Percentiles rank a stretch among this genome's conserved stretches.
Evolutionary conservation across 2,329 filamentous ascomycete genomes (phyloP).

Genomic region (Botryotinia convoluta): DNA sequence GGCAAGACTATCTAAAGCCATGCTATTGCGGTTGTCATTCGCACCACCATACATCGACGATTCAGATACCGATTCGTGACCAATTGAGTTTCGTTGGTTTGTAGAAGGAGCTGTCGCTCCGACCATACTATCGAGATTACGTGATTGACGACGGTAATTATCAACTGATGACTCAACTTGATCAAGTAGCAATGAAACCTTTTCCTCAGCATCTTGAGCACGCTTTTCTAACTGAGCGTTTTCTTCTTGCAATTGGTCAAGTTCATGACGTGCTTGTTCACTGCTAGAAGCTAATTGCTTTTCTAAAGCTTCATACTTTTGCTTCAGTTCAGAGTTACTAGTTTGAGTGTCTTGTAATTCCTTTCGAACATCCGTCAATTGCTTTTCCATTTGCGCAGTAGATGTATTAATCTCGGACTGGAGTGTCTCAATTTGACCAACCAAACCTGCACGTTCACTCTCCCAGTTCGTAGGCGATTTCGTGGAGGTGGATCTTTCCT

Average conservation of each 20-base stretch:
- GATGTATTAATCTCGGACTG: constrained; percentile 67
- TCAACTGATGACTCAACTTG: constrained; percentile 93
- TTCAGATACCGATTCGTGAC: constrained; percentile 59
- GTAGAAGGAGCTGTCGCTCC: constrained; percentile 39
- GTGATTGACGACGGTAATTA: constrained; percentile 81
- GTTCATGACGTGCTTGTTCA: constrained; percentile 60
- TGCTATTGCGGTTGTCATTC: constrained; percentile 52
- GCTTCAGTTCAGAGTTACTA: constrained; percentile 67
- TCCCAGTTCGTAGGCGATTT: constrained; percentile 65
- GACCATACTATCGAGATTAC: constrained; percentile 52
- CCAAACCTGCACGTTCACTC: constrained; percentile 64
- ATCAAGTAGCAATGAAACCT: constrained; percentile 87
- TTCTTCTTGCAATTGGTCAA: constrained; percentile 80
- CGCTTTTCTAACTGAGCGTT: constrained; percentile 79
- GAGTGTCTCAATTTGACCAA: constrained; percentile 65
- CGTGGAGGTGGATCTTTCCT: constrained; percentile 48
- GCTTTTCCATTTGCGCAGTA: constrained; percentile 65
- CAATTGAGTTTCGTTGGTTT: constrained; percentile 40
- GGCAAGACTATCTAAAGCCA: constrained; percentile 85
- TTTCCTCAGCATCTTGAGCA: constrained; percentile 85
- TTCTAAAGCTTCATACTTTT: constrained; percentile 52
- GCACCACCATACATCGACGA: constrained; percentile 49
- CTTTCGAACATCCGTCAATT: constrained; percentile 65
- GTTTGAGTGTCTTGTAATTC: constrained; percentile 64
- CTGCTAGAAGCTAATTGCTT: constrained; percentile 55